Conservation (phyloP, 768 basidiomycete species). For the Suillus plorans region DNA sequence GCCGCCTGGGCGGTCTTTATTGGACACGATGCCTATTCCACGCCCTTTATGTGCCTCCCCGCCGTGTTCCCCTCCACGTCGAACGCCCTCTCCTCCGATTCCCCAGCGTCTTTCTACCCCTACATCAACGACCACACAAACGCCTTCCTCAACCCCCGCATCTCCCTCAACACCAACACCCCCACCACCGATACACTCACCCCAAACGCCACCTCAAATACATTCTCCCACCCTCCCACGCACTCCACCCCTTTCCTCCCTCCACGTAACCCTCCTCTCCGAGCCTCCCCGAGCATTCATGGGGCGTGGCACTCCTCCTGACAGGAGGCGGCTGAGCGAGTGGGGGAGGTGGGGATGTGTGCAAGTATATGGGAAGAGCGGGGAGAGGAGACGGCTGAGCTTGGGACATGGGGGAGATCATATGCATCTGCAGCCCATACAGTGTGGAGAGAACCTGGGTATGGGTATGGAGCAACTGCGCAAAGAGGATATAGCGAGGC, state of each 20-base stretch:
- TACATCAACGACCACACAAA: neutral
- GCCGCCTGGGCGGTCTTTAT: neutral
- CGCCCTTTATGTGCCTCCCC: neutral
- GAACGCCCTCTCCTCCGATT: neutral
- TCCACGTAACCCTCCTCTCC: slow-evolving; percentile 32
- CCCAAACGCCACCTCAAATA: neutral
- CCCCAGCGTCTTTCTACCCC: neutral
- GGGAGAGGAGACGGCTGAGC: neutral
- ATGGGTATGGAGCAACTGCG: neutral
- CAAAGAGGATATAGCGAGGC: neutral
- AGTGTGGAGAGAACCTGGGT: neutral
- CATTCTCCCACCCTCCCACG: slow-evolving; percentile 16
- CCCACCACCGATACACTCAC: neutral
- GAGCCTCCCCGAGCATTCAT: slow-evolving; percentile 34
- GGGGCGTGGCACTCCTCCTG: slow-evolving; percentile 34
- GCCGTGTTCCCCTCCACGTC: neutral
- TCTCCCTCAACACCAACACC: neutral
- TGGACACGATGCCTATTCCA: neutral
- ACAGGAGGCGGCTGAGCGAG: slow-evolving; percentile 27
- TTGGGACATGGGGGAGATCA: neutral
- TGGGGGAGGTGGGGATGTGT: slow-evolving; percentile 23
- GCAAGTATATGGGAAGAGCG: neutral
- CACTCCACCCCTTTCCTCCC: slow-evolving; percentile 22
- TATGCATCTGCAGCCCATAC: neutral
- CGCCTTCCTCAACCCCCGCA: neutral